Base-by-base conservation (phyloP, 2,329 filamentous ascomycete genomes). In the Hypoxylon sp. region DNA sequence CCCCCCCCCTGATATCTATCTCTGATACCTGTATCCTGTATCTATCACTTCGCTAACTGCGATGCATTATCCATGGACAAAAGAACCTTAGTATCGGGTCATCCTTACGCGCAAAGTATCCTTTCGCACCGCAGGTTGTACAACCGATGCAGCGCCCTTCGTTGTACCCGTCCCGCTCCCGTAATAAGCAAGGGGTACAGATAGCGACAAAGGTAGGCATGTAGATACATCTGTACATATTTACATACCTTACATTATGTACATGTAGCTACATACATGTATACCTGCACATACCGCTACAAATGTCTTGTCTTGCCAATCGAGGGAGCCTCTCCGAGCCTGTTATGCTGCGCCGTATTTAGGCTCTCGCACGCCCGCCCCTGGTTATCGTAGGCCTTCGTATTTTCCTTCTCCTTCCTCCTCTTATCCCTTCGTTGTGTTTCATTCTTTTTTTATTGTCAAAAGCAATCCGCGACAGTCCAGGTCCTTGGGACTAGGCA, bases 51-150 rank as follows among this genome's bases (percentile, higher is more conserved):
- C 46, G 13, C 37, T 42, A 35, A 35, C 25, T 58, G 20, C n/a
- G 30, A 62, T 49, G 44, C 51, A 44, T 37, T 35, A 60, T 51
- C 46, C 40, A 60, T 50, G 53, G 57, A 64, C 48, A 66, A 70
- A 70, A 68, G 54, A 57, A 65, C 61, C 61, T 68, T 62, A 61
- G 61, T 65, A 68, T 68, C 58, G 56, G 68, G n/a, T 55, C 40
- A 42, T 51, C 10, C 61, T 60, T 54, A 27, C 25, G 25, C 25
- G 25, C 25, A 27, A 27, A 2, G 25, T 27, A 44, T 60, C 46
- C 62, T 49, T 40, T 35, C 42, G 54, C 44, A 50, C 27, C 20
- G 25, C 49, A 48, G 33, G 61, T 62, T 50, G 61, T 62, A 68
- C 66, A 65, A 48, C 31, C 50, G 8, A 61, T 40, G 31, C 46